Percentiles rank a stretch among this genome's conserved stretches.
Conservation (phyloP, 306 rosid genomes). For the Dryas drummondii region DNA sequence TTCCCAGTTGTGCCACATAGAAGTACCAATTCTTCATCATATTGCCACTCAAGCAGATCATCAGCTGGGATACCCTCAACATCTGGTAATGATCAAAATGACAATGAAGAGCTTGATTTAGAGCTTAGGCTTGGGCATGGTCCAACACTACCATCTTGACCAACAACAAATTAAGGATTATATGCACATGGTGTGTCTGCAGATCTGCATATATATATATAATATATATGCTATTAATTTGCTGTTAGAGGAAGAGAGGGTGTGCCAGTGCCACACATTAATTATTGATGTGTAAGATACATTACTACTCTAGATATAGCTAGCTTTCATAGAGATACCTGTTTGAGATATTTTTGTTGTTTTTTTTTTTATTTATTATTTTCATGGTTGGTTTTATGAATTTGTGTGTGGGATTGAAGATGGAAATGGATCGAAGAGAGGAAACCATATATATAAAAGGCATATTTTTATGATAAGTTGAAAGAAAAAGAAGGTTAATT, state of each 20-base stretch:
- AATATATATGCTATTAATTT: too few relatives aligned
- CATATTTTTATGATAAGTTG: slow-evolving; percentile 10
- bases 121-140: slow-evolving; percentile 85
- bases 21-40: background rate
- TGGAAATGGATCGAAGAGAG: slow-evolving; percentile 18
- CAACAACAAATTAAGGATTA: slow-evolving; percentile 16
- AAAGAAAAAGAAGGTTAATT: slow-evolving; percentile 14
- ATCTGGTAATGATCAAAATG: slow-evolving; percentile 21
- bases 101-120: slow-evolving; percentile 73
- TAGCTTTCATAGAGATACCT: background rate
- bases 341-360: slow-evolving; percentile 11
- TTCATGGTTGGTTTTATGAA: slow-evolving; percentile 10
- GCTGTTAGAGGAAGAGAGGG: background rate
- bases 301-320: background rate
- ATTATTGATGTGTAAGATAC: background rate
- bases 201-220: background rate
- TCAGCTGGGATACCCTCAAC: slow-evolving; percentile 20
- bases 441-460: slow-evolving; percentile 21
- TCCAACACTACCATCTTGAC: slow-evolving; percentile 47
- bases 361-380: slow-evolving; percentile 11
- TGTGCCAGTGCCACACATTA: too few relatives aligned
- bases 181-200: background rate
- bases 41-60: slow-evolving; percentile 22
- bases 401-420: slow-evolving; percentile 19
- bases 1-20: background rate